Evolutionary conservation across 352 stramenopile species (phyloP).

Genomic region (Phytophthora ohioensis): DNA sequence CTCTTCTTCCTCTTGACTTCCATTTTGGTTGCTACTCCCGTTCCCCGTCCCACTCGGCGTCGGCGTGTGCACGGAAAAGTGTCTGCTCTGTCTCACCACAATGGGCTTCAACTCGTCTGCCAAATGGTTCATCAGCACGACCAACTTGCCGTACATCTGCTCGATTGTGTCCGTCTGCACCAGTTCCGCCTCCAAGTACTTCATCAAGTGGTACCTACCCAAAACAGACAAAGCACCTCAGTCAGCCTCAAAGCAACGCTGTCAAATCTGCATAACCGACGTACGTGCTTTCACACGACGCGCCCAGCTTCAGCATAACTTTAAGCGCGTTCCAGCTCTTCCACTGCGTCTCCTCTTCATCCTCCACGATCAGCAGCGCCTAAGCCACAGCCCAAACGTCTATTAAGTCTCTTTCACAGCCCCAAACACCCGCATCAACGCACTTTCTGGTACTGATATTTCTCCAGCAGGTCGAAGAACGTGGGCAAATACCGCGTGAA

Average conservation of each 20-base stretch:
- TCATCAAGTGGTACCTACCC: constrained; percentile 72
- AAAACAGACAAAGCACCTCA: background rate
- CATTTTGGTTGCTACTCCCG: constrained; percentile 12
- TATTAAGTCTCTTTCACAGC: background rate
- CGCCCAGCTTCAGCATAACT: constrained; percentile 63
- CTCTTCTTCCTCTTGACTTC: constrained; percentile 5
- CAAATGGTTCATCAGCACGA: constrained; percentile 69
- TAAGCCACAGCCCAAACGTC: constrained; percentile 13
- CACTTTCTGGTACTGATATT: constrained; percentile 73
- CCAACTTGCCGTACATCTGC: constrained; percentile 65
- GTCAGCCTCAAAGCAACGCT: constrained; percentile 7
- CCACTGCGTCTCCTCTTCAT: constrained; percentile 54
- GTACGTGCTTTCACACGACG: constrained; percentile 78
- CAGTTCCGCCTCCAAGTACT: constrained; percentile 65
- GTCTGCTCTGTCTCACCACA: constrained; percentile 38
- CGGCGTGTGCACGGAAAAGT: constrained; percentile 40
- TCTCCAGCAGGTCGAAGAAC: constrained; percentile 70
- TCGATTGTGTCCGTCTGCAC: constrained; percentile 67
- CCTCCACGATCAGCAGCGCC: constrained; percentile 55
- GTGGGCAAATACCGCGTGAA: constrained; percentile 63
- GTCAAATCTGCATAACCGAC: constrained; percentile 6
- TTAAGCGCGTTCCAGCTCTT: constrained; percentile 58
- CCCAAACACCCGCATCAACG: background rate
- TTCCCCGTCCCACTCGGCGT: constrained; percentile 21
- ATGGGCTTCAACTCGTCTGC: constrained; percentile 64